Evolutionary conservation across 495 filamentous ascomycete species (phyloP), one percentile per base, ranked within the genome.

Genomic region (Neurospora africana): DNA sequence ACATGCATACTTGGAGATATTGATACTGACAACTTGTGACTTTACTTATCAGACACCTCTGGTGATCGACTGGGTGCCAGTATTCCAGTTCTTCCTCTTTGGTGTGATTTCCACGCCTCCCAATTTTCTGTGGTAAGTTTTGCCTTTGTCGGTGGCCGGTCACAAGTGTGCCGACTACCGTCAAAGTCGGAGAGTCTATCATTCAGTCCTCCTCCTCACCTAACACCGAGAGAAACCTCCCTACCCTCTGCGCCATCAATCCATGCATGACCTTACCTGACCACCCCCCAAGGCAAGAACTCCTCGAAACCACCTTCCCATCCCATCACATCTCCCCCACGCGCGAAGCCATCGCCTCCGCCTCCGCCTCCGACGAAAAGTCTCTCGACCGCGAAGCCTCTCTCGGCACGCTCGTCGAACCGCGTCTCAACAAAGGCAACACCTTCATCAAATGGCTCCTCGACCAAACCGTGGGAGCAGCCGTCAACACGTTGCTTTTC

Each of bases 51-150:
- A 91, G 89, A 81, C 70, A 69, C 79, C 87, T 21, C 76, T 87
- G 44, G 75, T 79, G 10, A 79, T 96, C 72, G 87, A 93, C 81
- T 82, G 80, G 71, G 77, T 84, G 15, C 88, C 91, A 1, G 80
- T 97, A 68, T 80, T 94, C 75, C 92, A 94, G 79, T 98, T 97
- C 81, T 78, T 91, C 71, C 77, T 93, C 68, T 98, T 91, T 83
- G 85, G 89, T 68, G 78, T 93, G 36, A 74, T 98, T 69, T 91
- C 87, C 76, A 89, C 91, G 19, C 95, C 95, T 5, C 91, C 92
- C 27, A 98, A 98, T 82, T 92, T 93, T 81, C 82, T 91, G 75
- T 99, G 94, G 94, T 93, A 92, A 79, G 83, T 79, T 10, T 27
- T 7, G 10, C 13, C 10, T 53, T 15, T 3, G 67, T 68, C 21